phyloP scores from a whole-genome alignment of 169 alveolate species.

The Plasmodium knowlesi region DNA sequence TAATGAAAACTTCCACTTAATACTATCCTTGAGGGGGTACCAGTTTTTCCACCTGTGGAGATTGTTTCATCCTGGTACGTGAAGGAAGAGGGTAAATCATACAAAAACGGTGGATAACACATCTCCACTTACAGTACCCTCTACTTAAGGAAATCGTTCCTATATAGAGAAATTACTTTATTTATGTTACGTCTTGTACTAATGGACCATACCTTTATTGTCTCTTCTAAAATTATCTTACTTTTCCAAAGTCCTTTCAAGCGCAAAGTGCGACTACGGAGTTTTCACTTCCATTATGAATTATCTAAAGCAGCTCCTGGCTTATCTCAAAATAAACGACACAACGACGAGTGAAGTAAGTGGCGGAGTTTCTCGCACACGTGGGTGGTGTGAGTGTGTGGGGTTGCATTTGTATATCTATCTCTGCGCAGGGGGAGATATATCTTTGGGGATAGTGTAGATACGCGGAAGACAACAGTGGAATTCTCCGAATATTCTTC shows the following conservation, averaged over 20 bases:
- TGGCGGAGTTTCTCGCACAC: background rate
- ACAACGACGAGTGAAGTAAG: slow-evolving; percentile 62
- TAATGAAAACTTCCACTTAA: slow-evolving; percentile 37
- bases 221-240: background rate
- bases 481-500: background rate
- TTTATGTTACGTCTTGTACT: background rate
- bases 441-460: background rate
- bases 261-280: slow-evolving; percentile 21
- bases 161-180: background rate
- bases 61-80: slow-evolving; percentile 53
- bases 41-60: slow-evolving; percentile 70
- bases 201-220: background rate
- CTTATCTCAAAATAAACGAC: slow-evolving; percentile 40
- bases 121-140: background rate
- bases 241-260: slow-evolving; percentile 27
- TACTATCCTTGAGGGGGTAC: slow-evolving; percentile 30
- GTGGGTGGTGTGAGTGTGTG: background rate
- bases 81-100: background rate
- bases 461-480: background rate
- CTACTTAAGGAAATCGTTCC: background rate
- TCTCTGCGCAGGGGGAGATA: background rate
- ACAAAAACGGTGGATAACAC: background rate
- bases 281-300: slow-evolving; percentile 26
- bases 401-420: background rate
- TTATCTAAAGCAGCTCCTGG: slow-evolving; percentile 47